Evolutionary conservation across 352 stramenopile genomes (phyloP).

Genomic region (Pilasporangium apinafurcum): DNA sequence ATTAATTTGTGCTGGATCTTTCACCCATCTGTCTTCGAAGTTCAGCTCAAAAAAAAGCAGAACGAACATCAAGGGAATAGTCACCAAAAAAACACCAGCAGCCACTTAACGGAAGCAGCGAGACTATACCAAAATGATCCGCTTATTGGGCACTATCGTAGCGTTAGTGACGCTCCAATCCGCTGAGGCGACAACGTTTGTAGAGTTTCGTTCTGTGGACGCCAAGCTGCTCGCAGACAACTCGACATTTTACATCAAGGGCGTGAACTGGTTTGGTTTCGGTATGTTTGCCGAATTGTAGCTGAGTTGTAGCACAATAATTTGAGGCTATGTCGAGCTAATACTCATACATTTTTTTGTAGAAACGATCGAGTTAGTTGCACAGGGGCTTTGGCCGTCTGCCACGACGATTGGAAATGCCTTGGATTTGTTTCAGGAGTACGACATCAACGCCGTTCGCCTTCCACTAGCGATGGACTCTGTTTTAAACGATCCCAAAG

Average conservation of each 20-base stretch:
- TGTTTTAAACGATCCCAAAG: constrained; percentile 34
- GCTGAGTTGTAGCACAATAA: neutral
- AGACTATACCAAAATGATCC: too few species aligned
- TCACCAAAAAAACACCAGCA: too few species aligned
- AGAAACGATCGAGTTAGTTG: constrained; percentile 54
- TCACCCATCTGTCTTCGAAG: too few species aligned
- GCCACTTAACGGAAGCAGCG: too few species aligned
- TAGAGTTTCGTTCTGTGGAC: constrained; percentile 58
- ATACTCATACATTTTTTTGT: neutral
- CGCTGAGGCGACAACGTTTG: constrained; percentile 24
- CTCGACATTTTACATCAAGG: constrained; percentile 55
- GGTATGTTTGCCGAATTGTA: constrained; percentile 17
- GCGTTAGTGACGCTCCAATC: neutral
- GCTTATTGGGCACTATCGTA: too few species aligned
- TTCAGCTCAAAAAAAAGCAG: too few species aligned
- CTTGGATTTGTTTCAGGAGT: constrained; percentile 33
- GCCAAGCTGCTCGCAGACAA: constrained; percentile 45
- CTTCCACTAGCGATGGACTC: constrained; percentile 67
- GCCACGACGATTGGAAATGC: constrained; percentile 44
- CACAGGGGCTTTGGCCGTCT: constrained; percentile 64
- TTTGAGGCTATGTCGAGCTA: neutral
- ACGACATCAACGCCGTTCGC: constrained; percentile 54
- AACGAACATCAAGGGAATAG: too few species aligned
- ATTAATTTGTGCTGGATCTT: too few species aligned
- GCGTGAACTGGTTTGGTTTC: constrained; percentile 69